A percentile compares a stretch with the other conserved stretches of the same genome.
Evolutionary conservation across 139 green algal genomes (phyloP).

Genomic region (Picochlorum sp.): DNA sequence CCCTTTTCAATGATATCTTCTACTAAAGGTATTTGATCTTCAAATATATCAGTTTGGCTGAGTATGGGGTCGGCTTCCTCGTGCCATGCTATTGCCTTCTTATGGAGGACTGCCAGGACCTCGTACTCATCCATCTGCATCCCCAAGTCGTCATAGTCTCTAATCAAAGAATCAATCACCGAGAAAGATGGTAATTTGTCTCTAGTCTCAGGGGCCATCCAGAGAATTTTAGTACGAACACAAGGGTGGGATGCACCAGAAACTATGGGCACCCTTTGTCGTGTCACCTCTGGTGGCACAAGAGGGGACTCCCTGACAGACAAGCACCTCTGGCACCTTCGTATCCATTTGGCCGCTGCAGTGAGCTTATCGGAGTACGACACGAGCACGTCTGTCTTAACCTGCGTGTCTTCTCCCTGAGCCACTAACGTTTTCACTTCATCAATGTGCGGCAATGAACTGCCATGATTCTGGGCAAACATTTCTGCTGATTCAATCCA

Average conservation of each 20-base stretch:
- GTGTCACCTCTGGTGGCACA: background rate
- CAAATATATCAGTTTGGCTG: constrained; percentile 22
- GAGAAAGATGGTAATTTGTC: background rate
- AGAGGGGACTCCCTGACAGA: background rate
- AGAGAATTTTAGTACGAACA: too few species aligned
- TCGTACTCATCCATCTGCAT: constrained; percentile 6
- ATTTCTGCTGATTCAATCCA: background rate
- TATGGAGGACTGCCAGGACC: constrained; percentile 11
- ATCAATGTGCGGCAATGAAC: constrained; percentile 11
- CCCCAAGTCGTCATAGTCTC: constrained; percentile 9
- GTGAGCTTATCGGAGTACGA: constrained; percentile 12
- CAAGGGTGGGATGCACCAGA: too few species aligned
- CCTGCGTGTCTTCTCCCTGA: constrained; percentile 6
- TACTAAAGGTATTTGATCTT: constrained; percentile 25
- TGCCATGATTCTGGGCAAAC: background rate
- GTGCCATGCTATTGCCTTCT: constrained; percentile 18
- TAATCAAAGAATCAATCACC: constrained; percentile 15
- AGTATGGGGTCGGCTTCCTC: constrained; percentile 16
- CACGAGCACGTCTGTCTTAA: constrained; percentile 28
- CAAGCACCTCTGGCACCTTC: background rate
- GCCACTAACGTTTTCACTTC: constrained; percentile 26
- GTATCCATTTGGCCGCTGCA: constrained; percentile 19
- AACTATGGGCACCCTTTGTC: background rate
- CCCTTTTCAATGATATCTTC: constrained; percentile 20
- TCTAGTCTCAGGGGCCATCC: background rate